Percentiles rank a stretch among this genome's conserved stretches.
Evolutionary conservation across 1,139 yeast species (phyloP).

Genomic region (Pneumocystis canis): DNA sequence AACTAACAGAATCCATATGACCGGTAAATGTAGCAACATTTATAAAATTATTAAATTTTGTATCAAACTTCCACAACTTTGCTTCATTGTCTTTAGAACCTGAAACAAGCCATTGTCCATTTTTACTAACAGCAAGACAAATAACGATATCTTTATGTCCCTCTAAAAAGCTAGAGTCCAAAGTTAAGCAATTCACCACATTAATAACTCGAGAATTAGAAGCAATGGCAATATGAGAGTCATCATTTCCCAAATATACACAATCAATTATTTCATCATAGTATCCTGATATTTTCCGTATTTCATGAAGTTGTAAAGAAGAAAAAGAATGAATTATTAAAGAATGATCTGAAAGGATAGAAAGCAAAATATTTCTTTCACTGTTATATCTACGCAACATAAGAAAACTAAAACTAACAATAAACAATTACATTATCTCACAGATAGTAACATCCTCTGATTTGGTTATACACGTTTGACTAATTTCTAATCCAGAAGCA

Average conservation of each 20-base stretch:
- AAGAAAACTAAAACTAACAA: background rate
- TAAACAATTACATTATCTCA: slow-evolving; percentile 8
- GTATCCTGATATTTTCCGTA: slow-evolving; percentile 66
- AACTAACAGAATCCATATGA: slow-evolving; percentile 76
- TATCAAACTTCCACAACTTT: slow-evolving; percentile 48
- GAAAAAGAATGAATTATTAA: slow-evolving; percentile 35
- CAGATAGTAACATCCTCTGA: slow-evolving; percentile 17
- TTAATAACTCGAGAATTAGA: slow-evolving; percentile 90
- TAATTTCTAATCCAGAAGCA: slow-evolving; percentile 14
- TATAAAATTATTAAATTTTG: slow-evolving; percentile 28
- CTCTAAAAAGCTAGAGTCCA: slow-evolving; percentile 50
- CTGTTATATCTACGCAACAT: slow-evolving; percentile 5
- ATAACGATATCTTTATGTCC: slow-evolving; percentile 82
- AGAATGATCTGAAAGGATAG: slow-evolving; percentile 73
- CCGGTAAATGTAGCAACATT: slow-evolving; percentile 57
- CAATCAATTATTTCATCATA: slow-evolving; percentile 92
- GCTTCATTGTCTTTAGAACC: slow-evolving; percentile 88
- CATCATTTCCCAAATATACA: slow-evolving; percentile 52
- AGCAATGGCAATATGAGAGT: slow-evolving; percentile 52
- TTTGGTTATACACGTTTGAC: slow-evolving; percentile 10
- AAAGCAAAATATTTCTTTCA: slow-evolving; percentile 21
- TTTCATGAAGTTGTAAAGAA: slow-evolving; percentile 28
- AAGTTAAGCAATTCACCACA: slow-evolving; percentile 34
- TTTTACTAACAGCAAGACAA: slow-evolving; percentile 57
- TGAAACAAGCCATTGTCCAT: slow-evolving; percentile 81